Conservation (phyloP, 2,329 filamentous ascomycete genomes). For the Dendrostoma leiphaemia region DNA sequence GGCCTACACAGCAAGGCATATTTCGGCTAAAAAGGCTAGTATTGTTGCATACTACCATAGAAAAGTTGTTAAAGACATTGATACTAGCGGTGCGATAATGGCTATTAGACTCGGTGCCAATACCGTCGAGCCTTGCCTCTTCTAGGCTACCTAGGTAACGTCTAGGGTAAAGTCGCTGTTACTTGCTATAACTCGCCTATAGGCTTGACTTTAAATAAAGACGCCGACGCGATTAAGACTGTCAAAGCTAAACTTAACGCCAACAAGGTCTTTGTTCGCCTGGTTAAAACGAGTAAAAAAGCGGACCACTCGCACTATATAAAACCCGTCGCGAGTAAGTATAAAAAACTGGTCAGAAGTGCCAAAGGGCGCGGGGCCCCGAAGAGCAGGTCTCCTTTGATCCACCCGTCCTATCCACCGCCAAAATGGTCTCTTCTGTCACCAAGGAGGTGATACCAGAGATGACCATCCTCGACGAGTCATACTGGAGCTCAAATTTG, state of each 20-base stretch:
- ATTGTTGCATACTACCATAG: slow-evolving; percentile 1
- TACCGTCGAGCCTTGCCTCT: neutral
- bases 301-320: slow-evolving; percentile 42
- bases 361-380: too few species aligned
- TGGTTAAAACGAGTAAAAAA: slow-evolving; percentile 32
- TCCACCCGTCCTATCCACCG: too few species aligned
- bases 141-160: too few species aligned
- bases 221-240: slow-evolving; percentile 25
- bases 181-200: slow-evolving; percentile 43
- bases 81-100: slow-evolving; percentile 2
- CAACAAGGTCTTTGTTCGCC: slow-evolving; percentile 27
- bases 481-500: slow-evolving; percentile 25
- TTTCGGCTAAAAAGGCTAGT: neutral
- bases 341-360: neutral
- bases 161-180: slow-evolving; percentile 25
- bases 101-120: slow-evolving; percentile 10
- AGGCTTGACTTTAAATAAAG: slow-evolving; percentile 40
- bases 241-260: slow-evolving; percentile 23
- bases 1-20: neutral
- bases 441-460: neutral
- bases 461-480: neutral
- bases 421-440: slow-evolving; percentile 15
- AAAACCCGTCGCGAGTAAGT: slow-evolving; percentile 15
- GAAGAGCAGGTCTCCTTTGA: too few species aligned
- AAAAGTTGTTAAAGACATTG: neutral